Evolutionary conservation across 192 early-diverging fungal species (phyloP), one percentile per base, ranked within the genome.

Genomic region (Mortierella alpina): DNA sequence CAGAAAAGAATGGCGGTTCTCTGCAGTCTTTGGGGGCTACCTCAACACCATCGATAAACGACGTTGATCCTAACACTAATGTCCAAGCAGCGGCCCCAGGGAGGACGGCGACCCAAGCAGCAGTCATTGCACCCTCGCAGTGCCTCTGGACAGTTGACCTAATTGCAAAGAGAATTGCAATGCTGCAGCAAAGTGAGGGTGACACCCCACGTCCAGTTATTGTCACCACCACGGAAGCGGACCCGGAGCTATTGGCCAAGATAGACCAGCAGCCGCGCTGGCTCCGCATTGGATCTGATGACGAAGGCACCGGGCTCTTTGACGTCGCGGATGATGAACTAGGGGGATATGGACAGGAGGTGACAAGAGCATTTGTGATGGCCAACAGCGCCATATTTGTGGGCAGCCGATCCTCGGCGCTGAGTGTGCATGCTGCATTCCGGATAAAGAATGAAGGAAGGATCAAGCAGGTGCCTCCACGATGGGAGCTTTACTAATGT

Each of bases 401-500:
- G 49, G 77, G 77, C 7, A 62, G n/a, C 4, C 69, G 65, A 1
- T 31, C 40, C 0, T 72, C 69, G 6, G 49, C 70, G 13, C 15
- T 66, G 11, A 44, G 56, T 4, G 18, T 68, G 6, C 70, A 80
- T 57, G 20, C 66, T 0, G 64, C 77, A 2, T 80, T 80, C 55
- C 51, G 59, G 46, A 80, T 80, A 13, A 80, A 80, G 60, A 54
- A 68, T 46, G 59, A 68, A 18, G 65, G 65, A 1, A 23, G 46
- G 31, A 12, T 52, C 2, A 59, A 49, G n/a, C 17, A 52, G 22
- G 18, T 72, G 6, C 52, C 44, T 3, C 54, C 65, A 4, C 51
- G 69, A 23, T 80, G 77, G 77, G 77, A 80, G 66, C 55, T 80
- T 40, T 80, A 80, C 40, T 80, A 56, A 70, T 31, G 31, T 31